Percentiles rank a stretch among this genome's conserved stretches.
Evolutionary conservation across 352 stramenopile genomes (phyloP).

Genomic region (Pythium sp.): DNA sequence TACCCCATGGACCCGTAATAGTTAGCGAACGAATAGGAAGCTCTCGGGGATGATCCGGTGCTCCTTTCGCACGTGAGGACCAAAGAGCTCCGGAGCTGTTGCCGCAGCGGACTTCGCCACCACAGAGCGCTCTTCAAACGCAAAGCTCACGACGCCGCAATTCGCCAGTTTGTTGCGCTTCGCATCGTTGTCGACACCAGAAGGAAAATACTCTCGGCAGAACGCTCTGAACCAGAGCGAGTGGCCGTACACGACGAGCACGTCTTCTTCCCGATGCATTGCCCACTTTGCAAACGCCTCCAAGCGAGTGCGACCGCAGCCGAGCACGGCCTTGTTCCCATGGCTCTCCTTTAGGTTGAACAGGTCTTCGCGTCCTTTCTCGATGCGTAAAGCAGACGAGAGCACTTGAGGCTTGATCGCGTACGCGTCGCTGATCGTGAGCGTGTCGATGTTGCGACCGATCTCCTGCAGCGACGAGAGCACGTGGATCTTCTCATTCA

Average conservation of each 20-base stretch:
- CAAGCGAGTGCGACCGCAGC: slow-evolving; percentile 55
- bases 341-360: slow-evolving; percentile 76
- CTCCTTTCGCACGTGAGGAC: slow-evolving; percentile 12
- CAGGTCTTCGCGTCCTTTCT: slow-evolving; percentile 60
- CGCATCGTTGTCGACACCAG: slow-evolving; percentile 29
- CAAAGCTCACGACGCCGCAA: slow-evolving; percentile 73
- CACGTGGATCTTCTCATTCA: slow-evolving; percentile 71
- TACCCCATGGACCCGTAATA: neutral
- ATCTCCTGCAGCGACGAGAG: slow-evolving; percentile 84
- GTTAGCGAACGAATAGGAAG: slow-evolving; percentile 22
- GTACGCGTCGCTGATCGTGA: slow-evolving; percentile 67
- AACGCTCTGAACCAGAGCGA: slow-evolving; percentile 87
- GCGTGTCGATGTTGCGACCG: slow-evolving; percentile 80
- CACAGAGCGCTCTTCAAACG: slow-evolving; percentile 42
- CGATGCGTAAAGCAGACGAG: slow-evolving; percentile 22
- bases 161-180: slow-evolving; percentile 75
- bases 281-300: slow-evolving; percentile 66
- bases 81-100: neutral
- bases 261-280: slow-evolving; percentile 49
- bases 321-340: slow-evolving; percentile 77
- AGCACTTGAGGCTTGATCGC: slow-evolving; percentile 32
- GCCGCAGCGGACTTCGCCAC: neutral
- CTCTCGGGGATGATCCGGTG: slow-evolving; percentile 44
- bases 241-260: slow-evolving; percentile 82
- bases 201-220: slow-evolving; percentile 75